Percentiles rank a stretch among this genome's conserved stretches.
These are phyloP conservation scores for Tilletiopsis washingtonensis DNA, from an alignment of 1,284 basidiomycete species.

Conservation along the genomic window DNA sequence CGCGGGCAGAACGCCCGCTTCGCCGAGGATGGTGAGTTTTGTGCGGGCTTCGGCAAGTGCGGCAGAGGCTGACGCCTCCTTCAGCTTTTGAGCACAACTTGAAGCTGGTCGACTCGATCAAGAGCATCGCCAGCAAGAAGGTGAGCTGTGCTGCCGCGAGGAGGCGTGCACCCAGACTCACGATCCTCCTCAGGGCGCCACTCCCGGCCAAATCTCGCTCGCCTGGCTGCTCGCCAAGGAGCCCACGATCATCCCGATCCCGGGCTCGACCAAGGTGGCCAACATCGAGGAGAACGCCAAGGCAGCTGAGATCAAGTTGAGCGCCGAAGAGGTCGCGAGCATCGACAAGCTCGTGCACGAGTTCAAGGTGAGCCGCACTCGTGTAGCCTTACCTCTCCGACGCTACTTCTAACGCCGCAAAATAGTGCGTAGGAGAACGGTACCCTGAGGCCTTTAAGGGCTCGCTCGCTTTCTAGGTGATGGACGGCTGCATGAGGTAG, in stretches of 20 bases:
- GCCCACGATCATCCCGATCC: constrained; percentile 19
- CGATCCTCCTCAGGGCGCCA: neutral
- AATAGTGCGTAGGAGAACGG: no score
- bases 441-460: no score
- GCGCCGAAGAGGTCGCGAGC: constrained; percentile 9
- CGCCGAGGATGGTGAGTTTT: constrained; percentile 1
- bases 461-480: no score
- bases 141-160: constrained; percentile 4
- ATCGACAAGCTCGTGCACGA: neutral
- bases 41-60: constrained; percentile 15
- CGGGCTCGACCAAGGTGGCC: constrained; percentile 22
- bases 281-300: constrained; percentile 23
- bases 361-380: no score
- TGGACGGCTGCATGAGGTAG: no score
- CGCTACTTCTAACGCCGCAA: no score
- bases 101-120: constrained; percentile 19
- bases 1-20: constrained; percentile 25
- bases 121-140: constrained; percentile 26
- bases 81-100: constrained; percentile 30
- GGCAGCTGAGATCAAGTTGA: constrained; percentile 16
- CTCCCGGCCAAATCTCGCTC: constrained; percentile 13
- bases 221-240: constrained; percentile 20
- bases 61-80: constrained; percentile 19
- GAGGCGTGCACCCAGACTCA: neutral
- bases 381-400: no score